Evolutionary conservation across 306 rosid genomes (phyloP).

Genomic region (Astragalus glycyphyllos): DNA sequence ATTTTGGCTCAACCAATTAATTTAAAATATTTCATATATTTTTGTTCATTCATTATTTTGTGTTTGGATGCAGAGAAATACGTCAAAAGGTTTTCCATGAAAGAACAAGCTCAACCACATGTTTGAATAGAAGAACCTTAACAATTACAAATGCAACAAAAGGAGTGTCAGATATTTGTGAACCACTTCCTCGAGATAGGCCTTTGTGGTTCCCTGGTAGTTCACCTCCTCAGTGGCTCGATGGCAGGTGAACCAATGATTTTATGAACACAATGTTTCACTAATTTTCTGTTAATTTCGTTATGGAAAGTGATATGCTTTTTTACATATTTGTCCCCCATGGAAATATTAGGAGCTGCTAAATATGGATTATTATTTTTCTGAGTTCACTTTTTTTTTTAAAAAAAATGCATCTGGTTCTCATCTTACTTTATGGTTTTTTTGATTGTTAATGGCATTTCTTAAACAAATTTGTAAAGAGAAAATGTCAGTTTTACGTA

Average conservation of each 20-base stretch:
- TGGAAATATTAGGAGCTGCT: too few species aligned
- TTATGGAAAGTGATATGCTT: too few species aligned
- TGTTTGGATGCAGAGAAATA: conserved; percentile 52
- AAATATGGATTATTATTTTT: too few species aligned
- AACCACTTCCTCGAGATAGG: conserved; percentile 87
- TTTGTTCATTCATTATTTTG: background rate
- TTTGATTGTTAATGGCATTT: too few species aligned
- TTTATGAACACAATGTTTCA: background rate
- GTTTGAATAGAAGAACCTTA: conserved; percentile 35
- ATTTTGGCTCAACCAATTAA: background rate
- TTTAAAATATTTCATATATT: background rate
- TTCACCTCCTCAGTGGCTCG: conserved; percentile 85
- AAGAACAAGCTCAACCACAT: conserved; percentile 44
- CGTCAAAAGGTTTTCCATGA: conserved; percentile 32
- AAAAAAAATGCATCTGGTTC: too few species aligned
- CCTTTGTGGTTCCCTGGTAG: conserved; percentile 94
- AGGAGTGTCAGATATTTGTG: conserved; percentile 80
- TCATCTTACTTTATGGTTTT: too few species aligned
- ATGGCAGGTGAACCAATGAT: conserved; percentile 67
- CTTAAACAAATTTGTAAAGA: too few species aligned
- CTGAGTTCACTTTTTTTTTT: too few species aligned
- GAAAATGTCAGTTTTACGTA: too few species aligned
- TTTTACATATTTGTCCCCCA: too few species aligned
- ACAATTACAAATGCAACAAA: conserved; percentile 56
- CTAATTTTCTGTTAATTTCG: conserved; percentile 1